Conservation (phyloP, 257 asterid species). For the Scutellaria minor region DNA sequence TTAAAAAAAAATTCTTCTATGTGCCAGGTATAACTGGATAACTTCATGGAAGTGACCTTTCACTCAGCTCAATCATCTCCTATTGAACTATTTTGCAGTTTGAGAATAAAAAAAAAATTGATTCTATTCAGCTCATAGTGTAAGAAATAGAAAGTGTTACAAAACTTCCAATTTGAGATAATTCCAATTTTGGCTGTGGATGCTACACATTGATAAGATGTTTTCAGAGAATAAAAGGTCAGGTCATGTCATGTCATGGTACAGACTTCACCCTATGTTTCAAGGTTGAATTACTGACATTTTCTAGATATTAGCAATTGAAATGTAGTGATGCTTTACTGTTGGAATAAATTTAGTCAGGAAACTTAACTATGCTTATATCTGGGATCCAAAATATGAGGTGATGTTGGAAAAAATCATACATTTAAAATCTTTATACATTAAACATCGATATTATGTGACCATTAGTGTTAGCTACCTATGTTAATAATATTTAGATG, state of each 20-base stretch:
- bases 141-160: not conserved
- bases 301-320: not conserved
- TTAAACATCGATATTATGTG: not conserved
- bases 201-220: not conserved
- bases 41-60: not conserved
- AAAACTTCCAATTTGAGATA: not conserved
- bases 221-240: not conserved
- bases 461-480: not conserved
- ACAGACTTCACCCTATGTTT: not conserved
- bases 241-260: not conserved
- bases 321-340: not conserved
- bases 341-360: not conserved
- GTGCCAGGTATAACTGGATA: not conserved
- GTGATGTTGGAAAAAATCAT: not conserved
- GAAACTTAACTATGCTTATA: not conserved
- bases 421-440: not conserved
- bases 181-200: not conserved
- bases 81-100: not conserved
- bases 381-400: conserved; percentile 8
- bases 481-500: not conserved
- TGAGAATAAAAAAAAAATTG: not conserved
- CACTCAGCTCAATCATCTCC: not conserved
- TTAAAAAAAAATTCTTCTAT: not conserved
- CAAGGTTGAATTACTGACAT: conserved; percentile 5
- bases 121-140: not conserved